Evolutionary conservation across 1,284 basidiomycete genomes (phyloP).

Genomic region (Microbotryum scabiosae): DNA sequence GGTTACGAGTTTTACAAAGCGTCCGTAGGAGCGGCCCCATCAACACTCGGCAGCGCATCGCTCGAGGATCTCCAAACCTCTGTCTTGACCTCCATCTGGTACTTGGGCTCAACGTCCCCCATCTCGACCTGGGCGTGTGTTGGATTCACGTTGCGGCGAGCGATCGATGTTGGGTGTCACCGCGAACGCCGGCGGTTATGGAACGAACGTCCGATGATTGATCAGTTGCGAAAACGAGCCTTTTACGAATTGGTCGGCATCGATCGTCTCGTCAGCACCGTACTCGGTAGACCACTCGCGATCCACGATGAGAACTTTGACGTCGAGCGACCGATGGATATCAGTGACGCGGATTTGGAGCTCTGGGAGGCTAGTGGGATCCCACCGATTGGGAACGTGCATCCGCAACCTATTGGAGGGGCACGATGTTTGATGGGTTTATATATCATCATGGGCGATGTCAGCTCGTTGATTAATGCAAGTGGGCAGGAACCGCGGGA

Average conservation of each 20-base stretch:
- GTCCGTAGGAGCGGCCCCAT: neutral
- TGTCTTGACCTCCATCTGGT: constrained; percentile 28
- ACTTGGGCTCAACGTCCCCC: constrained; percentile 4
- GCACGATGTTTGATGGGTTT: too few species aligned
- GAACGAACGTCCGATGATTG: constrained; percentile 41
- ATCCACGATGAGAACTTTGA: constrained; percentile 81
- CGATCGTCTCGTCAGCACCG: constrained; percentile 14
- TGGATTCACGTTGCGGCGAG: constrained; percentile 26
- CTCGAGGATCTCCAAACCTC: constrained; percentile 67
- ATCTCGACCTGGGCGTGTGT: constrained; percentile 14
- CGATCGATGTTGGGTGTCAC: constrained; percentile 45
- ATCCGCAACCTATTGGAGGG: too few species aligned
- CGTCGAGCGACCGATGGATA: constrained; percentile 64
- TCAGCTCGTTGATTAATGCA: too few species aligned
- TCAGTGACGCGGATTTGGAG: constrained; percentile 59
- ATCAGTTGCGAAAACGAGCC: constrained; percentile 65
- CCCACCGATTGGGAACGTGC: too few species aligned
- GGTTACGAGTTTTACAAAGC: constrained; percentile 8
- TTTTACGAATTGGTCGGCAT: constrained; percentile 54
- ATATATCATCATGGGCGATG: too few species aligned
- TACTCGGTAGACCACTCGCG: constrained; percentile 66
- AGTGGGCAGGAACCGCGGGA: too few species aligned
- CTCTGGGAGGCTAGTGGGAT: constrained; percentile 13
- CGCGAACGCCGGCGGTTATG: constrained; percentile 40
- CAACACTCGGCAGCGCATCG: constrained; percentile 43